Base-by-base conservation (phyloP, 441 rosid genomes). In the Brassica balearica region DNA sequence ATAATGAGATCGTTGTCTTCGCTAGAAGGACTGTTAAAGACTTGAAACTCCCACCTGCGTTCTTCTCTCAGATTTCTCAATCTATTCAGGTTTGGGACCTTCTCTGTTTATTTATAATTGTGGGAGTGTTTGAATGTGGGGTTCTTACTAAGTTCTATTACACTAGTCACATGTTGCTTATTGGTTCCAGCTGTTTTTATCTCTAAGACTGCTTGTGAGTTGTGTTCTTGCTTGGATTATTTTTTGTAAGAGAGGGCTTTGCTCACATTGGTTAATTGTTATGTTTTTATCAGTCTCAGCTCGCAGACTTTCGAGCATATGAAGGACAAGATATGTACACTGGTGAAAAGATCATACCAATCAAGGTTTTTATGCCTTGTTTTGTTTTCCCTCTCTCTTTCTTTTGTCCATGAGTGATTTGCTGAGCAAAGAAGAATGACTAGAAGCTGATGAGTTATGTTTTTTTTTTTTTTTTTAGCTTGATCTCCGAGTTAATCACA, bases 241-340 rank as follows among this genome's bases (percentile, higher is more conserved):
- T 8, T 66, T 38, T 34, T 63, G 20, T 53, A 38, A 79, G 72
- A 22, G 46, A 10, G 2, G 14, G n/a, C 0, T 64, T 22, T 65
- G 25, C 71, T 59, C n/a, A 80, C n/a, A 43, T 71, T 60, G 65
- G 76, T 58, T 3, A 46, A n/a, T 27, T 69, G 5, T 65, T n/a
- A 22, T 75, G 69, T 4, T 34, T 78, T 71, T 58, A 59, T 48
- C 81, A 95, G 98, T 82, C 92, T 51, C 97, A 93, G 82, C 87
- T 93, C 83, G 65, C 89, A 1, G 97, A 90, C 43, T 95, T 95
- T 73, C 88, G 92, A 17, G 85, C 98, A 25, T 91, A 88, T 68
- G 95, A 95, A 84, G 98, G 99, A 19, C 98, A 93, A 78, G 99
- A 95, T 55, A 91, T 95, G 98, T 87, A 82, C 70, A 80, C 92